Evolutionary conservation across 805 yeast genomes (phyloP), one percentile per base, ranked within the genome.

Genomic region (Zygoascus flipseniorum): DNA sequence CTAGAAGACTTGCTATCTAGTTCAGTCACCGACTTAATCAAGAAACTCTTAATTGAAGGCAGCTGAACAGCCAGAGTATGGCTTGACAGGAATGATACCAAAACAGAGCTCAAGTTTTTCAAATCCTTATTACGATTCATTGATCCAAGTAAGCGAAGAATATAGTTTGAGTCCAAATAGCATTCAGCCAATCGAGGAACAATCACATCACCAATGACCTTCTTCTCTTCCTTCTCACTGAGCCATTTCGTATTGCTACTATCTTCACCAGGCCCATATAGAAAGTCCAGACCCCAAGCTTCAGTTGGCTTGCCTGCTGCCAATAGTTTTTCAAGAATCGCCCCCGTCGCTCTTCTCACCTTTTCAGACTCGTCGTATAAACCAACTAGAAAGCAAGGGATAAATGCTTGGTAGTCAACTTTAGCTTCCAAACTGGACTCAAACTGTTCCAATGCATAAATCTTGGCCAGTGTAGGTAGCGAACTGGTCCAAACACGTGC

Each of bases 31-130:
- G 76, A 59, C n/a, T 67, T 62, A 54, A 83, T 64, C 2, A 83
- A 69, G 31, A 72, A 69, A 44, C 72, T 67, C 62, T 89, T 86
- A 20, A 87, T 72, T 19, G 69, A 75, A 20, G 86, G 83, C 23
- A 82, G 58, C 8, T 79, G 68, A 23, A 76, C 70, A 8, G 70
- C 59, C 41, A 72, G 65, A 62, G 87, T 85, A 66, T 89, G 93
- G 53, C 84, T 81, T 18, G 85, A 79, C 61, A 88, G 74, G 58
- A 83, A 86, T 0, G 89, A 78, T 52, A 83, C 66, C 46, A 78
- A 23, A 8, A 54, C 43, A 20, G 43, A 52, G 6, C 46, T 51
- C 6, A 54, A 32, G 35, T 45, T 32, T 47, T 60, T 59, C 10
- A 53, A 42, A n/a, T 48, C 51, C 51, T 59, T 54, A 11, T 48